Percentiles rank a stretch among this genome's conserved stretches.
Evolutionary conservation across 2,329 filamentous ascomycete genomes (phyloP).

Genomic region (Fusarium sp.): DNA sequence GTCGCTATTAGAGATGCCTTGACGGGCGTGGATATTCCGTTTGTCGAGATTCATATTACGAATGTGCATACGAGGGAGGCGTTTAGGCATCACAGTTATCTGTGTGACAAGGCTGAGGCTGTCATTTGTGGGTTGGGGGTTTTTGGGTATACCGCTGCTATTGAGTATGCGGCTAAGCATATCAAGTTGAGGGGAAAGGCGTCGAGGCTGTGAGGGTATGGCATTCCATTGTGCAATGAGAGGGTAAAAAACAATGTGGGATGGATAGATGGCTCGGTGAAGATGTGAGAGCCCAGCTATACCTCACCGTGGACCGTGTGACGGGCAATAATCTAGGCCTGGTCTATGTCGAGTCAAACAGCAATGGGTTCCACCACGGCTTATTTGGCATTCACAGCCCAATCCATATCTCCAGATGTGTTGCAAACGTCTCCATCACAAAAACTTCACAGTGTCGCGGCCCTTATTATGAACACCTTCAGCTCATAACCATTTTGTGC

Average conservation of each 20-base stretch:
- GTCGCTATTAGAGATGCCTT: constrained; percentile 82
- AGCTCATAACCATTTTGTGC: too few species aligned
- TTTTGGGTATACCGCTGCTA: constrained; percentile 70
- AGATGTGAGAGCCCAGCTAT: not conserved
- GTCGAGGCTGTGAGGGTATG: not conserved
- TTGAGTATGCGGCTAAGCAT: constrained; percentile 65
- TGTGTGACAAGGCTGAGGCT: constrained; percentile 80
- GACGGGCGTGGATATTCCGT: constrained; percentile 75
- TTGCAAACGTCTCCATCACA: too few species aligned
- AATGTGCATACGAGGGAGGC: constrained; percentile 80
- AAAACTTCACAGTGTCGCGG: too few species aligned
- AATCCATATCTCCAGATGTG: not conserved
- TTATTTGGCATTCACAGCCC: not conserved
- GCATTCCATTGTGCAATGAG: not conserved
- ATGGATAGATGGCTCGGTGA: not conserved
- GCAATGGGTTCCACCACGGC: not conserved
- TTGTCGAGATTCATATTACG: constrained; percentile 81
- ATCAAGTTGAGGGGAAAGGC: constrained; percentile 53
- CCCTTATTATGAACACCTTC: too few species aligned
- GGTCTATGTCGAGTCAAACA: not conserved
- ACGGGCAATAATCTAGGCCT: too few species aligned
- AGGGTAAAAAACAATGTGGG: not conserved
- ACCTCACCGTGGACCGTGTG: too few species aligned
- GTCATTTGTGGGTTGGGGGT: constrained; percentile 78
- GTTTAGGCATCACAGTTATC: constrained; percentile 76